Evolutionary conservation across 352 stramenopile genomes (phyloP), one percentile per base, ranked within the genome.

Genomic region (Pythium guiyangense): DNA sequence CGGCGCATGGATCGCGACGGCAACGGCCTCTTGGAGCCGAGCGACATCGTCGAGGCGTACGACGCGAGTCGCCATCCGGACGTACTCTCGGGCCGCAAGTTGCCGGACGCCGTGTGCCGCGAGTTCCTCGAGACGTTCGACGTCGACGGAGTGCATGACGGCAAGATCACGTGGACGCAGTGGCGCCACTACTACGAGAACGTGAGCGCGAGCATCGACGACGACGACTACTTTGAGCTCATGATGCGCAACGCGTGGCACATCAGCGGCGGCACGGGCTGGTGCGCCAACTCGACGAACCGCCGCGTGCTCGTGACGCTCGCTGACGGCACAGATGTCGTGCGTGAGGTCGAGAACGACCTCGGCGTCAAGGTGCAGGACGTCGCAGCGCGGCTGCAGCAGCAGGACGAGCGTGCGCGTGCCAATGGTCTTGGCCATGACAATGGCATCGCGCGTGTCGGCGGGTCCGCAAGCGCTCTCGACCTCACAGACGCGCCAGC

Each of bases 161-260:
- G 82, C 50, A 86, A 89, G 47, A 74, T 92, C 54, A 77, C 74
- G 49, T 85, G 68, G 67, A 63, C 70, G 4, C 75, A 89, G 59
- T 92, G 79, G 79, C 60, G 64, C 17, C 69, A 90, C 44, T 97
- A 97, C 70, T 97, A 97, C 66, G 70, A 86, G 42, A 96, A 96
- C 67, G 69, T 97, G 5, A 93, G 79, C 48, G 86, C 86, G 6
- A 87, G 71, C 47, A 93, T 97, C 57, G 89, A 95, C 35, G 77
- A 90, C 51, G 86, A 97, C 60, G 84, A 96, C 53, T 94, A 91
- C 52, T 97, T 97, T 57, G 87, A 96, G 64, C 69, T 93, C 26
- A 96, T 97, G 79, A 89, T 97, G 62, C 84, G 86, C 61, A 97
- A 90, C 49, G 84, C 78, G 22, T 86, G 76, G 74, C 73, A 86